Base-by-base conservation (phyloP, 345 rosid species). In the Hibiscus trionum region DNA sequence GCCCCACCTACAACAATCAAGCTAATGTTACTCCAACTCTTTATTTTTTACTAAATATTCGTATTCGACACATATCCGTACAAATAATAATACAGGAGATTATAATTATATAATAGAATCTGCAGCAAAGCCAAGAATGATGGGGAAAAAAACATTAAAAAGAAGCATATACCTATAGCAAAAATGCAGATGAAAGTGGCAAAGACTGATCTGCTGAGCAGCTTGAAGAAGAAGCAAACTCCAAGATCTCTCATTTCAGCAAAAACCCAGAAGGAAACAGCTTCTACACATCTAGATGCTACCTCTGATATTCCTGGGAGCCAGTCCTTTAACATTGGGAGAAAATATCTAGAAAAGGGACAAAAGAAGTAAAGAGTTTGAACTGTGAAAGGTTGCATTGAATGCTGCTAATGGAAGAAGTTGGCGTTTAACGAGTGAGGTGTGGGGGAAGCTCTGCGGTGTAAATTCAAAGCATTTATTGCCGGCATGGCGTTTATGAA, bases 101-200 rank as follows among this genome's bases (percentile, higher is more conserved):
- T 33, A 33, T 33, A 33, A 31, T 33, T 33, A 33, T 33, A 33
- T 2, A 33, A 33, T 33, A 39, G 10, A 39, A 1, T 39, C 44
- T 39, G 44, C 44, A 39, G 44, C 44, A 39, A 39, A 39, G 10
- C 44, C 44, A 37, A 37, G 44, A 6, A 6, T 7, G 44, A 37
- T 7, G 44, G 9, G 2, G 2, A 15, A 50, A 4, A 33, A 33
- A 4, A 31, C 35, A 33, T 33, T 33, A 33, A 33, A 33, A 61
- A 61, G 24, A 21, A 52, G 10, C 53, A 19, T 19, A 39, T 73
- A 90, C 97, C 93, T n/a, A 84, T 57, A 33, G 91, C 91, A 79
- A 90, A 61, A 74, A 75, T 71, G 81, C 87, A 84, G 75, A 87
- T 79, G 80, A 83, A 66, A 11, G 80, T 78, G 62, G 86, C 89